Evolutionary conservation across 345 rosid genomes (phyloP).

Genomic region (Acer yangbiense): DNA sequence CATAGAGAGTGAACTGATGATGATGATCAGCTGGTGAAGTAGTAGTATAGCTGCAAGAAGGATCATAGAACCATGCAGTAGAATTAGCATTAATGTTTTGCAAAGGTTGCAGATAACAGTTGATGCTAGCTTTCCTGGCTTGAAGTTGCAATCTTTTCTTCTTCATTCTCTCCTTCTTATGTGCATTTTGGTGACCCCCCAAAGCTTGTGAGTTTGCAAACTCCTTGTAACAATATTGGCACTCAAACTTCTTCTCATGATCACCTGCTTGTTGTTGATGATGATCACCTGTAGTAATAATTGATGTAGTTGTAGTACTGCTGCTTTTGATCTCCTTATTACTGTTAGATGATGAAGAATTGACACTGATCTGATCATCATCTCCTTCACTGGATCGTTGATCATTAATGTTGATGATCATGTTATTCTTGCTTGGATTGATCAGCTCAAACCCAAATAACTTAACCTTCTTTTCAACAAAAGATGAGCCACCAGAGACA

Average conservation of each 20-base stretch:
- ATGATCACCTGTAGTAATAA: no score
- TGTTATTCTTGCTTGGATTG: conserved; percentile 14
- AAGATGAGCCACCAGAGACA: conserved; percentile 47
- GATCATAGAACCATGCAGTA: conserved; percentile 46
- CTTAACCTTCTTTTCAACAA: conserved; percentile 56
- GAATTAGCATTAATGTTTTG: conserved; percentile 27
- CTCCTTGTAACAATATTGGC: conserved; percentile 87
- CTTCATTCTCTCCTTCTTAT: conserved; percentile 92
- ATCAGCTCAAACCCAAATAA: conserved; percentile 83
- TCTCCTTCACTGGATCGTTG: conserved; percentile 48
- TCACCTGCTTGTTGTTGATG: no score
- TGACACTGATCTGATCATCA: conserved; percentile 47
- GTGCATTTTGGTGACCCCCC: conserved; percentile 99
- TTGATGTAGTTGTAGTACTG: neutral
- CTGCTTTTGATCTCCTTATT: neutral
- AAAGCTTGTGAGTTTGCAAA: conserved; percentile 94
- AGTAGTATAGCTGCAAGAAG: conserved; percentile 21
- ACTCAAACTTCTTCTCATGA: conserved; percentile 66
- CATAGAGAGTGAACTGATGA: conserved; percentile 38
- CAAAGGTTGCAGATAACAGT: conserved; percentile 57
- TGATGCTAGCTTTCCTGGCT: conserved; percentile 77
- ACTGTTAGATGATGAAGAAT: conserved; percentile 36
- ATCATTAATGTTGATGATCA: no score
- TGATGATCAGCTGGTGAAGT: neutral
- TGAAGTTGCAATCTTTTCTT: conserved; percentile 91